Conservation (phyloP, 2,329 filamentous ascomycete genomes). For the Onygena corvina region DNA sequence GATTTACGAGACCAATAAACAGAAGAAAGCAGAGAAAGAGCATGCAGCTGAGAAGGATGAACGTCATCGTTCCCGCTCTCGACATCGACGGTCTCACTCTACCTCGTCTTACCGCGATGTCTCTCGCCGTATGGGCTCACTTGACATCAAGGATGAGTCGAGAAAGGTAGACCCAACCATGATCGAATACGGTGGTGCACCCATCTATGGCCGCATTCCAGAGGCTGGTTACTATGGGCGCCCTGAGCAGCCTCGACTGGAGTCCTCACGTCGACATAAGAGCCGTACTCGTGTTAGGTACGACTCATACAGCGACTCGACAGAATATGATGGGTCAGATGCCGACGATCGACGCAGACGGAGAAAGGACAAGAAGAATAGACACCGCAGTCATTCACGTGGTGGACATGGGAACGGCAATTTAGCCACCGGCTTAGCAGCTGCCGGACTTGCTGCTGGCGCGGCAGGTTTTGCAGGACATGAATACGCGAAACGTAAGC, state of each 20-base stretch:
- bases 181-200: constrained; percentile 54
- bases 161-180: constrained; percentile 22
- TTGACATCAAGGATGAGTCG: not conserved
- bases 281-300: constrained; percentile 36
- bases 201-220: constrained; percentile 45
- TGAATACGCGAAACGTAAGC: constrained; percentile 45
- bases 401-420: constrained; percentile 19
- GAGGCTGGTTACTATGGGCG: constrained; percentile 37
- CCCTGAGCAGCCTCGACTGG: constrained; percentile 28
- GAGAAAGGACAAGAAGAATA: constrained; percentile 22
- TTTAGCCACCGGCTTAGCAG: constrained; percentile 36
- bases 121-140: constrained; percentile 24
- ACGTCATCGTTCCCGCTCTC: constrained; percentile 23
- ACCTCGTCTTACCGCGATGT: constrained; percentile 33
- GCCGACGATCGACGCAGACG: constrained; percentile 24
- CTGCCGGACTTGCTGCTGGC: constrained; percentile 46
- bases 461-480: constrained; percentile 47
- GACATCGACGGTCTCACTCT: constrained; percentile 36
- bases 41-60: constrained; percentile 30
- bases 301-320: constrained; percentile 26
- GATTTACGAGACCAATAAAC: constrained; percentile 52
- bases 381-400: constrained; percentile 24
- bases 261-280: constrained; percentile 24
- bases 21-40: constrained; percentile 40
- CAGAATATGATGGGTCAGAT: constrained; percentile 27